A percentile compares a stretch with the other conserved stretches of the same genome.
Conservation (phyloP, 2,329 filamentous ascomycete species). For the Colletotrichum tofieldiae region DNA sequence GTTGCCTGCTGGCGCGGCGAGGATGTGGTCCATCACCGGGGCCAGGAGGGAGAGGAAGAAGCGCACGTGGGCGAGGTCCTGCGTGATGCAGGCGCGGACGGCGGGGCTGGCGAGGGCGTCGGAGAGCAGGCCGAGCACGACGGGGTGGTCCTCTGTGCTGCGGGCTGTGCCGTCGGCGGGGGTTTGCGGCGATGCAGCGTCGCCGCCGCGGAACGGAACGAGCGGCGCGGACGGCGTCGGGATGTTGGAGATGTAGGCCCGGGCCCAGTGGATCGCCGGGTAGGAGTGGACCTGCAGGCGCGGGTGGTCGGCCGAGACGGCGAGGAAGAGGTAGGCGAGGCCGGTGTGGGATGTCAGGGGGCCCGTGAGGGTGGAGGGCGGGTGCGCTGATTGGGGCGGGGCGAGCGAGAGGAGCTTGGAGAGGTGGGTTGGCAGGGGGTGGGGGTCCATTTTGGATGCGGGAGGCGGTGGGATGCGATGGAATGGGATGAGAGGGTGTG, state of each 20-base stretch:
- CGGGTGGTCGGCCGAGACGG: slow-evolving; percentile 61
- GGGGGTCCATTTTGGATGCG: not conserved
- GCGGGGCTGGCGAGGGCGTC: slow-evolving; percentile 65
- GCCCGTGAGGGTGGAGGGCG: slow-evolving; percentile 58
- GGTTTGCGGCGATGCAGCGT: not conserved
- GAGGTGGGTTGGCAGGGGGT: slow-evolving; percentile 19
- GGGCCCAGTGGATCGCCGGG: slow-evolving; percentile 61
- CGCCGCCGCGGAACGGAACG: no score
- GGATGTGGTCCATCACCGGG: slow-evolving; percentile 50
- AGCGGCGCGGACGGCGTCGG: not conserved
- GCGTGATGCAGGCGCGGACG: slow-evolving; percentile 60
- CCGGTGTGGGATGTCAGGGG: slow-evolving; percentile 69
- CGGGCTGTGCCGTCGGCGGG: not conserved
- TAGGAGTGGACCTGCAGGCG: slow-evolving; percentile 60
- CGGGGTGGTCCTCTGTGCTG: slow-evolving; percentile 49
- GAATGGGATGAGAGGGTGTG: not conserved
- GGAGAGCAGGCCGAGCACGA: slow-evolving; percentile 60
- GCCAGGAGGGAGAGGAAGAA: slow-evolving; percentile 59
- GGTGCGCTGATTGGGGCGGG: slow-evolving; percentile 56
- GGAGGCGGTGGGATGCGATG: not conserved
- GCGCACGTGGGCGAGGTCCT: slow-evolving; percentile 55
- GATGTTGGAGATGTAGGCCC: slow-evolving; percentile 61
- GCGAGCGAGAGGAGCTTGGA: slow-evolving; percentile 52
- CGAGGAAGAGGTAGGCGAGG: slow-evolving; percentile 70
- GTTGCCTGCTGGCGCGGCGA: slow-evolving; percentile 15